These are phyloP conservation scores for Suillus paluster DNA, from an alignment of 768 basidiomycete genomes.

Conservation along the genomic window DNA sequence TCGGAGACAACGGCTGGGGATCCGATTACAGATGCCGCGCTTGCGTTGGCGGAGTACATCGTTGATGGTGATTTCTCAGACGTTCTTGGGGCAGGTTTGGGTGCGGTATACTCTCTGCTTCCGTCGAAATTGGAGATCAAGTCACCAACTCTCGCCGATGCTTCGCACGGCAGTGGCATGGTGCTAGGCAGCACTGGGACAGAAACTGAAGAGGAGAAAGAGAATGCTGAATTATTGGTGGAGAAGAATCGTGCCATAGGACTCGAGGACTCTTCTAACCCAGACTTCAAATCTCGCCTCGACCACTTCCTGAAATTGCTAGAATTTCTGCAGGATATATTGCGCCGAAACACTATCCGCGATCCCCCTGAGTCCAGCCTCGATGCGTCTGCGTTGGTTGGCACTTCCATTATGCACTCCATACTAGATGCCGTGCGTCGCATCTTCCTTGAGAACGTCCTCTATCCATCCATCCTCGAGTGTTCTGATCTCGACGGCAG, in stretches of 20 bases:
- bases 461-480: constrained; percentile 92
- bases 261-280: constrained; percentile 74
- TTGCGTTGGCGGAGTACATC: constrained; percentile 91
- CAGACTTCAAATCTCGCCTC: constrained; percentile 78
- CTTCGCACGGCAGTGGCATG: constrained; percentile 59
- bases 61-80: constrained; percentile 99
- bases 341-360: constrained; percentile 63
- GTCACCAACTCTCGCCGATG: constrained; percentile 44
- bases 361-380: constrained; percentile 38
- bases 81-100: constrained; percentile 89
- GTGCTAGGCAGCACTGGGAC: constrained; percentile 66
- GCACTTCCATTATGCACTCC: constrained; percentile 80
- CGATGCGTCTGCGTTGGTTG: constrained; percentile 70
- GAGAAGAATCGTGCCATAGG: constrained; percentile 64
- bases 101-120: constrained; percentile 90
- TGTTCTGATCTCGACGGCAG: constrained; percentile 95
- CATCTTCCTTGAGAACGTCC: constrained; percentile 90
- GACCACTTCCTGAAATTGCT: constrained; percentile 91
- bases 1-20: constrained; percentile 43
- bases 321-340: constrained; percentile 90
- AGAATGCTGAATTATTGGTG: constrained; percentile 48
- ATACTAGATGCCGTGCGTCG: constrained; percentile 82
- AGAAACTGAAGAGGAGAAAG: constrained; percentile 60
- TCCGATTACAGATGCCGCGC: constrained; percentile 81
- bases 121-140: constrained; percentile 85